Base-by-base conservation (phyloP, 805 yeast genomes). In the Wickerhamiella australiensis region DNA sequence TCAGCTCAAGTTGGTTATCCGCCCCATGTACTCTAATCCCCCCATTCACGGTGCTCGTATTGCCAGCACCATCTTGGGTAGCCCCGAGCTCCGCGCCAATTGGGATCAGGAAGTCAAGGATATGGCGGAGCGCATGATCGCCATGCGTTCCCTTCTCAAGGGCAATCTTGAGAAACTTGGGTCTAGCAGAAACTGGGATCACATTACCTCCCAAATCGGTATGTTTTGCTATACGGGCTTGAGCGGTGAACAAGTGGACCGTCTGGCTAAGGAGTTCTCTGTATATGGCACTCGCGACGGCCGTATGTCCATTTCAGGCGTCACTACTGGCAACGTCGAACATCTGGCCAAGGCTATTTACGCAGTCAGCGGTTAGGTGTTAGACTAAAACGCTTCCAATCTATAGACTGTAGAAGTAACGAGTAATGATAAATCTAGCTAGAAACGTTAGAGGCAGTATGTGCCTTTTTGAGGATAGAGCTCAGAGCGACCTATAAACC, bases 191-290 rank as follows among this genome's bases (percentile, higher is more conserved):
- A 76, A 72, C 59, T 90, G 97, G 97, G 82, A 78, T 57, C 97
- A 90, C 68, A 85, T 90, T 60, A 81, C 79, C 43, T 72, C 73
- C 55, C 98, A 92, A 72, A 82, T 85, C 54, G 98, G 98, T 59
- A 90, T 90, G 97, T 90, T 90, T 65, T 86, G 95, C 31, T 90
- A 80, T 70, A 90, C 97, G 26, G 98, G 96, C 1, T 74, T 90
- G 59, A 68, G 75, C 5, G 70, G 82, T 25, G 81, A 76, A 27
- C 90, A 85, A 78, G 95, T 83, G 50, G 75, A 73, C 47, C 74
- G 83, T 56, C 73, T 90, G 60, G 81, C 83, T 63, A 71, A 75
- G 47, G 79, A 85, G 65, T 80, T 70, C 67, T 78, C 85, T 15
- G 81, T 90, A 36, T 90, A 90, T 65, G 77, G 92, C 59, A 86